phyloP scores from a whole-genome alignment of 2,329 filamentous ascomycete genomes.

The Talaromyces amestolkiae region DNA sequence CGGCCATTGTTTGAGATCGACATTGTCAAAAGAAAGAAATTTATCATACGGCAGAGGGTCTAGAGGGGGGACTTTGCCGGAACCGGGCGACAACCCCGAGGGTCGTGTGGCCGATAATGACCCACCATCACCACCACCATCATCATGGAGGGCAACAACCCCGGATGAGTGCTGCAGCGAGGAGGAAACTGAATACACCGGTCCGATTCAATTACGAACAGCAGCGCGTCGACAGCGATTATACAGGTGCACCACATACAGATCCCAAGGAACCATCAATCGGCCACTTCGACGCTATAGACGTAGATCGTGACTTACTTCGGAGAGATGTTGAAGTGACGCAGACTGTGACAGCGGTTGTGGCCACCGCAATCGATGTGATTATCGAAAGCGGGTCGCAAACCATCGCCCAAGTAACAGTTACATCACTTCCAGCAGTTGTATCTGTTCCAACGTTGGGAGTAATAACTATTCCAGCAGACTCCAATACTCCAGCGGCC shows the following conservation, averaged over 20 bases:
- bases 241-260: background rate
- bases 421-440: slow-evolving; percentile 26
- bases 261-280: background rate
- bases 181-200: background rate
- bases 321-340: slow-evolving; percentile 14
- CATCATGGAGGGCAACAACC: slow-evolving; percentile 11
- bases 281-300: background rate
- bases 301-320: background rate
- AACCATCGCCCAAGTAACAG: slow-evolving; percentile 24
- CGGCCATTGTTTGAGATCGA: slow-evolving; percentile 5
- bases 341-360: slow-evolving; percentile 21
- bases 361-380: slow-evolving; percentile 26
- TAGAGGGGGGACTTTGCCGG: background rate
- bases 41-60: background rate
- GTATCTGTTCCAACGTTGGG: slow-evolving; percentile 26
- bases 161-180: slow-evolving; percentile 14
- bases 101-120: slow-evolving; percentile 20
- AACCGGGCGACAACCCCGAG: slow-evolving; percentile 8
- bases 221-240: background rate
- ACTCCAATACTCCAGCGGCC: slow-evolving; percentile 18
- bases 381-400: slow-evolving; percentile 25
- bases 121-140: slow-evolving; percentile 20
- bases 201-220: background rate
- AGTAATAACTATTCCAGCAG: slow-evolving; percentile 25
- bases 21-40: slow-evolving; percentile 6